phyloP scores from a whole-genome alignment of 768 basidiomycete genomes.

The Inosperma sp. region DNA sequence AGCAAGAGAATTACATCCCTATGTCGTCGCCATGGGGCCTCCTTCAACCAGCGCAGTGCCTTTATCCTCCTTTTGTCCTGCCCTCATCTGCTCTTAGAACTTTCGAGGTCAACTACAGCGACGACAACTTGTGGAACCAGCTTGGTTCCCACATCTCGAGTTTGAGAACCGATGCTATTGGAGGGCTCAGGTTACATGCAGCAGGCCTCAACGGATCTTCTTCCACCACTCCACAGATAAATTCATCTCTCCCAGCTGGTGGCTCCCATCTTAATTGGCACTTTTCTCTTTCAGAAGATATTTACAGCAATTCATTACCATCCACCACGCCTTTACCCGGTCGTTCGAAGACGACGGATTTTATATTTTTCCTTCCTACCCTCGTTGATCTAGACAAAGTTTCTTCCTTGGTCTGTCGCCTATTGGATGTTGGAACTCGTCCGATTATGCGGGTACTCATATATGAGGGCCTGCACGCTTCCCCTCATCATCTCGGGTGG shows the following conservation, averaged over 20 bases:
- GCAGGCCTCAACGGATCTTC: no score
- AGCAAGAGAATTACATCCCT: not conserved
- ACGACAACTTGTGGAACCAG: constrained; percentile 13
- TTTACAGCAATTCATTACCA: no score
- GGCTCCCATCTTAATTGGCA: no score
- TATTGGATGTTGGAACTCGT: not conserved
- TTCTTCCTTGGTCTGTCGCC: not conserved
- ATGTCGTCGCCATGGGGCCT: constrained; percentile 14
- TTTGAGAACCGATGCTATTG: constrained; percentile 5
- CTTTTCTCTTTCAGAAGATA: not conserved
- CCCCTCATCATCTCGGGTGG: not conserved
- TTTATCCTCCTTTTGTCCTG: constrained; percentile 60
- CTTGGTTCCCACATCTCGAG: not conserved
- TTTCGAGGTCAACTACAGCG: constrained; percentile 23
- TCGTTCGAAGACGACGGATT: not conserved
- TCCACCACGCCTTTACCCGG: not conserved
- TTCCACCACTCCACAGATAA: not conserved
- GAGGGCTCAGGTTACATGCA: not conserved
- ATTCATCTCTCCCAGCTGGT: not conserved
- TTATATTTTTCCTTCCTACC: constrained; percentile 20
- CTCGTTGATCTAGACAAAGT: constrained; percentile 10
- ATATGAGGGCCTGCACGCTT: not conserved
- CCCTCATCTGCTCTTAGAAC: constrained; percentile 30
- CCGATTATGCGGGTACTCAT: not conserved
- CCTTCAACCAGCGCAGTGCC: constrained; percentile 41